phyloP scores from a whole-genome alignment of 148 eudicot genomes.

The Cornus kousa region DNA sequence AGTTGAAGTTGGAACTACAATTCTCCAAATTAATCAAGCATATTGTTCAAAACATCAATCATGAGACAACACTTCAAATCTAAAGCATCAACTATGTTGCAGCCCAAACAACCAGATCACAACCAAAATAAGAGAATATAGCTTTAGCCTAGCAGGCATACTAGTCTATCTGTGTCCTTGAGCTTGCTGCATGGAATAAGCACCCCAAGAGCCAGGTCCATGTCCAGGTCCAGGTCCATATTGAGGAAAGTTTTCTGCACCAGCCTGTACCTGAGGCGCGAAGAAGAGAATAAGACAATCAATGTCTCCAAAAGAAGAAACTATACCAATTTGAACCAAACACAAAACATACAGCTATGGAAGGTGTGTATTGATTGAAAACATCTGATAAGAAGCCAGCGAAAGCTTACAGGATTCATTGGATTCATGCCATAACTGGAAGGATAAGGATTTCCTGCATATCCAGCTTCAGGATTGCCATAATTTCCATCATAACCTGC shows the following conservation, averaged over 20 bases:
- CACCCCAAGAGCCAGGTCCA: conserved; percentile 68
- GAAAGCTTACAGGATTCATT: conserved; percentile 36
- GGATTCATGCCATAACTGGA: conserved; percentile 62
- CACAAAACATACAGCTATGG: neutral
- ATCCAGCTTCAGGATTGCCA: conserved; percentile 67
- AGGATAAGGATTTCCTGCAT: conserved; percentile 69
- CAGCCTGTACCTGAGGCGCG: conserved; percentile 47
- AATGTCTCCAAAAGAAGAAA: neutral
- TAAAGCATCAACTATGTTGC: conserved; percentile 32
- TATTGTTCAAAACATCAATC: conserved; percentile 13
- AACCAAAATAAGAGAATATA: conserved; percentile 23
- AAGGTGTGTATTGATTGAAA: neutral
- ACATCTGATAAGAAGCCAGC: neutral
- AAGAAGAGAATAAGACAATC: neutral
- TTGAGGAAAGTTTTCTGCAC: conserved; percentile 72
- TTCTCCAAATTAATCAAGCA: neutral
- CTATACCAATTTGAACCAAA: neutral
- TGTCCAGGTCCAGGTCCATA: conserved; percentile 58
- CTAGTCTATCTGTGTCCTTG: conserved; percentile 73
- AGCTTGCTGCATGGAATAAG: conserved; percentile 69
- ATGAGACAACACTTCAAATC: conserved; percentile 22
- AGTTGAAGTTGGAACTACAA: no score
- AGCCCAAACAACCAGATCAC: conserved; percentile 29
- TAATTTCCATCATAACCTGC: conserved; percentile 64
- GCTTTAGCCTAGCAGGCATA: conserved; percentile 22